Evolutionary conservation across 371 early-diverging fungal species (phyloP).

Genomic region (Syncephalastrum monosporum): DNA sequence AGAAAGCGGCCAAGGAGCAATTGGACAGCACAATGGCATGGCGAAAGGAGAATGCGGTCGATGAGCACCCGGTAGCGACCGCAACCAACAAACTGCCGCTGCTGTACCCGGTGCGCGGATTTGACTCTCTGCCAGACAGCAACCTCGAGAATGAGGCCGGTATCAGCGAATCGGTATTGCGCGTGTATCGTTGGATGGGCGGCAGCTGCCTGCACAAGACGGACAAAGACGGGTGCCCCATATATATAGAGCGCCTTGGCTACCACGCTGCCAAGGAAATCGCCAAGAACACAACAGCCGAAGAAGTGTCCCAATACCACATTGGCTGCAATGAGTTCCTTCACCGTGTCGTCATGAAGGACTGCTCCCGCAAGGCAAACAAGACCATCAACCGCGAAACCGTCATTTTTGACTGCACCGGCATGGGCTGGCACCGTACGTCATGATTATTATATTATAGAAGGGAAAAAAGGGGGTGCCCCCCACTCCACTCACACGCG

Average conservation of each 20-base stretch:
- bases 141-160: constrained; percentile 65
- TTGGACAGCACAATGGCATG: constrained; percentile 65
- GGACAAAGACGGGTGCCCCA: constrained; percentile 77
- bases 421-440: constrained; percentile 74
- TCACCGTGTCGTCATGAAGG: constrained; percentile 67
- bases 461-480: background rate
- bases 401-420: constrained; percentile 83
- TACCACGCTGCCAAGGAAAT: constrained; percentile 74
- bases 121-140: constrained; percentile 59
- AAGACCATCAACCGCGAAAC: constrained; percentile 72
- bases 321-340: constrained; percentile 79
- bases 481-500: background rate
- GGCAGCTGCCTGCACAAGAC: constrained; percentile 81
- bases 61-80: constrained; percentile 65
- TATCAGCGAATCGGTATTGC: constrained; percentile 67
- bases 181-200: constrained; percentile 71
- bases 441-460: constrained; percentile 6
- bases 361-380: constrained; percentile 67
- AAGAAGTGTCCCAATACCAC: constrained; percentile 72
- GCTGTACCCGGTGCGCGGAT: constrained; percentile 77
- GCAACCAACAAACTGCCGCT: constrained; percentile 63
- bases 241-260: constrained; percentile 81
- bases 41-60: constrained; percentile 69
- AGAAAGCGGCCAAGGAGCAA: constrained; percentile 70
- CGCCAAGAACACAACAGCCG: constrained; percentile 60